Evolutionary conservation across 2,329 filamentous ascomycete species (phyloP), one percentile per base, ranked within the genome.

Genomic region (Pyrenophora teres): DNA sequence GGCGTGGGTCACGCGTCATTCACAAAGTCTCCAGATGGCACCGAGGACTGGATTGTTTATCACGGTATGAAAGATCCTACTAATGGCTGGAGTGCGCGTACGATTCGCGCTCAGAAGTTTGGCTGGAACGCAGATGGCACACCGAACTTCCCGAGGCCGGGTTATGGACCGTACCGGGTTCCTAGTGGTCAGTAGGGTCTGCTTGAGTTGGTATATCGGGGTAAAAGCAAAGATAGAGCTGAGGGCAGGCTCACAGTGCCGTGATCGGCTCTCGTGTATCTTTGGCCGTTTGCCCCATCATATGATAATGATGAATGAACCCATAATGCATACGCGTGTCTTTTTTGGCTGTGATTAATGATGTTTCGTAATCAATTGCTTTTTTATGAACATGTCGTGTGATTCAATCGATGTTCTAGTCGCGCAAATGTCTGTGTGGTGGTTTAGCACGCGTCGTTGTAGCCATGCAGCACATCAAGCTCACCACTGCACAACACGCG

Each of bases 1-100:
- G 79, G 78, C 1, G 78, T 81, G 4, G 79, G 80, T 0, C 79
- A 81, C 56, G 79, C 79, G 15, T 80, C 77, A 54, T 82, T 80
- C 52, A 76, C 74, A 5, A 79, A 74, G 47, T 78, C 75, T 49
- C 78, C 77, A 0, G 78, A 81, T 59, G 77, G 74, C 0, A 74
- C 41, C 1, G 76, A 81, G 63, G 69, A 78, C 47, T 82, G 77
- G 77, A 78, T 82, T 42, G 76, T 81, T n/a, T 82, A 81, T 62
- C 79, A 81, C 62, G 80, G 78, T 8, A 81, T 81, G 78, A 54
- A 63, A 30, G 73, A 80, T 59, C 77, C 77, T n/a, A 70, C 69
- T 21, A 76, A 74, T 40, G 77, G 79, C 0, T 80, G 78, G 79
- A 61, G 57, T 23, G 78, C 76, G 18, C 70, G 79, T 42, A 79